These are phyloP conservation scores for Hydnum rufescens DNA, from an alignment of 768 basidiomycete species.

Conservation along the genomic window DNA sequence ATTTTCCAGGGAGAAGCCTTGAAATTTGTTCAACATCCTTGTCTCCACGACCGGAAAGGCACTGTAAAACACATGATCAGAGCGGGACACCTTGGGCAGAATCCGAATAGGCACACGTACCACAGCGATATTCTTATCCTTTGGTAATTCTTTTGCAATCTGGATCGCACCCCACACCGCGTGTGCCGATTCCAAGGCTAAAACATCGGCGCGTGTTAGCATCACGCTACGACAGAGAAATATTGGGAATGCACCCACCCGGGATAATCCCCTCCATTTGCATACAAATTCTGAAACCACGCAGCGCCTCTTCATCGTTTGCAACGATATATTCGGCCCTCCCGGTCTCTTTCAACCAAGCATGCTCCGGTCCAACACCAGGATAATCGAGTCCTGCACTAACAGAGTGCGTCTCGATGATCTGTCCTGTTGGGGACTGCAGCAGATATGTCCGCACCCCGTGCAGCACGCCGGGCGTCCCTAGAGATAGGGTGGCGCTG, in stretches of 20 bases:
- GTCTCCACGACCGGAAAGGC: conserved; percentile 86
- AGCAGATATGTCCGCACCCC: conserved; percentile 92
- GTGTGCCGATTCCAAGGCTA: conserved; percentile 88
- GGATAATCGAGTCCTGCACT: conserved; percentile 94
- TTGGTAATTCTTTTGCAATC: conserved; percentile 64
- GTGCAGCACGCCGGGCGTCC: conserved; percentile 85
- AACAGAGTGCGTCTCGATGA: conserved; percentile 92
- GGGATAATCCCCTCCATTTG: conserved; percentile 96
- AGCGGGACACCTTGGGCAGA: not conserved
- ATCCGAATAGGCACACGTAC: conserved; percentile 29
- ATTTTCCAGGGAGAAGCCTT: conserved; percentile 76
- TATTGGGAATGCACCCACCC: conserved; percentile 25
- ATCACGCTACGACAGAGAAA: not conserved
- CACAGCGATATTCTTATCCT: conserved; percentile 75
- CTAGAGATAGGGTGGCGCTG: conserved; percentile 83
- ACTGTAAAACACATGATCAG: conserved; percentile 25
- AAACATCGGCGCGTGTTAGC: not conserved
- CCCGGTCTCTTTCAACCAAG: conserved; percentile 88
- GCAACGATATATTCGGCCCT: conserved; percentile 86
- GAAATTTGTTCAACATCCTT: conserved; percentile 97
- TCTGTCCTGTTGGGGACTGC: conserved; percentile 76
- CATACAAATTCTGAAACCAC: conserved; percentile 80
- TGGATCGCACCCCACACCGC: conserved; percentile 86
- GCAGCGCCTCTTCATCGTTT: conserved; percentile 82
- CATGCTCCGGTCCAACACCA: conserved; percentile 94